Evolutionary conservation across 2,329 filamentous ascomycete genomes (phyloP).

Genomic region (Phyllosticta citrichinensis): DNA sequence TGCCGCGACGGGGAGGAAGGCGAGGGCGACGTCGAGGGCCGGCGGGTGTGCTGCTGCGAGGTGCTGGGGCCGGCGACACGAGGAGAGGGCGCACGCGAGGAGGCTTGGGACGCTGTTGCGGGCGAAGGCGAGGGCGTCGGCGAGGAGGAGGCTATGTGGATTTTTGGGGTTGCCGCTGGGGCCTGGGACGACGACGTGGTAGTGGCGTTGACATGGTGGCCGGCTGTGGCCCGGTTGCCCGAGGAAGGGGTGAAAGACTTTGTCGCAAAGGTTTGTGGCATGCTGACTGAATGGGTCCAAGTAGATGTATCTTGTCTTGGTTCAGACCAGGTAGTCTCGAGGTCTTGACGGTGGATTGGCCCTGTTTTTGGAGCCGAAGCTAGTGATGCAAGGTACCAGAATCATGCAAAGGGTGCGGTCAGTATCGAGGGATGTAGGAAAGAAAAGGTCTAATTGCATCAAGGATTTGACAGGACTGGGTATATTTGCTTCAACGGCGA

Average conservation of each 20-base stretch:
- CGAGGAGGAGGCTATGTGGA: neutral
- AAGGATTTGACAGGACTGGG: neutral
- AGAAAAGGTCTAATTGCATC: neutral
- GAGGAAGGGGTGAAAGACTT: neutral
- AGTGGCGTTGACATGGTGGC: neutral
- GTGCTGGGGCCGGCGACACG: too few species aligned
- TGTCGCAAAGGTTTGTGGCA: neutral
- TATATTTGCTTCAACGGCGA: neutral
- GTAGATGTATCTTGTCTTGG: neutral
- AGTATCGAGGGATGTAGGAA: neutral
- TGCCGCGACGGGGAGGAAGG: neutral
- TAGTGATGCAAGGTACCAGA: neutral
- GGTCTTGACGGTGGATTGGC: neutral
- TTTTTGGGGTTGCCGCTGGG: neutral
- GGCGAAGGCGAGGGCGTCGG: neutral
- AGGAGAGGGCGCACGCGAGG: neutral
- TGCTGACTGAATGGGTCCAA: neutral
- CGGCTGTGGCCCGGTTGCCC: neutral
- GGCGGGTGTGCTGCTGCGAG: neutral
- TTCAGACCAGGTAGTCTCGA: neutral
- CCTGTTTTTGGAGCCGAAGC: neutral
- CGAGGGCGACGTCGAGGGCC: neutral
- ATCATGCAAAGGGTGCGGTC: neutral
- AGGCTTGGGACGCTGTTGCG: neutral
- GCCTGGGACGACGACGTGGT: neutral